A percentile compares a stretch with the other conserved stretches of the same genome.
Conservation (phyloP, 306 rosid species). For the Corylus avellana region DNA sequence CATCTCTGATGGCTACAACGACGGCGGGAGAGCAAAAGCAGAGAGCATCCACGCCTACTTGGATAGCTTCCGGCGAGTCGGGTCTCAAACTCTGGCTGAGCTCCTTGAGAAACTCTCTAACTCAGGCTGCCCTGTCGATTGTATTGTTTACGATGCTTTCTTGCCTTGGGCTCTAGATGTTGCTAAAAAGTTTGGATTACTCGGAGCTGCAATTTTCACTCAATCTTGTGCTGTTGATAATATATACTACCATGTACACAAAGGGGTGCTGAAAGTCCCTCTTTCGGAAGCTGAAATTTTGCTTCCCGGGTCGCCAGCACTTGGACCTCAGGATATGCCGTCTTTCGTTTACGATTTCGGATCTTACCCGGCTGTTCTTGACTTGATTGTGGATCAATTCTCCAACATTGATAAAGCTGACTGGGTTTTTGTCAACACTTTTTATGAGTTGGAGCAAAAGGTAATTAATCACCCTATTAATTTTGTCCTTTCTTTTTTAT, state of each 20-base stretch:
- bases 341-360: conserved; percentile 36
- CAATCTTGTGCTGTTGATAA: conserved; percentile 52
- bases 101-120: conserved; percentile 36
- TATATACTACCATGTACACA: conserved; percentile 35
- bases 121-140: conserved; percentile 36
- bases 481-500: too few relatives aligned
- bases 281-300: conserved; percentile 28
- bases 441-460: conserved; percentile 55
- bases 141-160: conserved; percentile 51
- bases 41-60: conserved; percentile 35
- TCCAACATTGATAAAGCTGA: conserved; percentile 49
- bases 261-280: conserved; percentile 39
- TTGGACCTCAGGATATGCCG: conserved; percentile 47
- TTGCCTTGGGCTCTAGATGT: conserved; percentile 54
- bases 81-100: conserved; percentile 41
- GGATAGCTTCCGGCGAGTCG: conserved; percentile 25
- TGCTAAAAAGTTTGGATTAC: conserved; percentile 45
- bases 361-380: conserved; percentile 45
- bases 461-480: conserved; percentile 1
- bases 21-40: conserved; percentile 46
- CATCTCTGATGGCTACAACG: conserved; percentile 67
- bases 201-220: conserved; percentile 50
- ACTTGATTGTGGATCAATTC: conserved; percentile 46
- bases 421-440: conserved; percentile 42
- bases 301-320: conserved; percentile 35